Evolutionary conservation across 2,329 filamentous ascomycete genomes (phyloP), one percentile per base, ranked within the genome.

Genomic region (Alternaria conjuncta): DNA sequence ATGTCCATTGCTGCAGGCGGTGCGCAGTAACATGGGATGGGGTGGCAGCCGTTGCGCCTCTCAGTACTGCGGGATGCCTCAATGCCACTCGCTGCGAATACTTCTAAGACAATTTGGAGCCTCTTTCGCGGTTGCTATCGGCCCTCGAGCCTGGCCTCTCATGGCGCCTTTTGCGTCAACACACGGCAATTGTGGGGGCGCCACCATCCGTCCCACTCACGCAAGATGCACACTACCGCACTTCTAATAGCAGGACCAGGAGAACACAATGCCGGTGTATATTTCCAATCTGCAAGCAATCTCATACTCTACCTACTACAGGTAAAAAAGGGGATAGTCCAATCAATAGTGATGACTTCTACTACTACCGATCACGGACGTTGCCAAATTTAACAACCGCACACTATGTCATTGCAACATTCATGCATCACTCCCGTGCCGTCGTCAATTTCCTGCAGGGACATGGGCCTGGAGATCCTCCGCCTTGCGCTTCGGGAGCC

Each of bases 21-120:
- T 68, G 69, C 71, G 73, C 71, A 72, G 69, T 57, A 72, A 74
- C 75, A 77, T 78, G 71, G 64, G 58, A 67, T 56, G 66, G 54
- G 46, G 66, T 65, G 61, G 66, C 71, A 68, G 70, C 68, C 61
- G 57, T 20, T 63, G 70, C 64, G 67, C 63, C 60, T 60, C 54
- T 60, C 54, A 60, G 46, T 64, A 60, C 64, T 71, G 65, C 62
- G 67, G 43, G 61, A 65, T 54, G 32, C 51, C 64, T 55, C 25
- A 44, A 62, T 62, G 63, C 46, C 60, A 62, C 61, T 54, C 23
- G 55, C 62, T 63, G 60, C 66, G 61, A 63, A 58, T 63, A 54
- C 55, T 60, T 64, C 28, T 23, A 58, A 47, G 57, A 57, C 56
- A 60, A 60, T 69, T 69, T 67, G 61, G 66, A 67, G 61, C 68